phyloP scores from a whole-genome alignment of 108 stramenopile species.

The Nitzschia sp. region DNA sequence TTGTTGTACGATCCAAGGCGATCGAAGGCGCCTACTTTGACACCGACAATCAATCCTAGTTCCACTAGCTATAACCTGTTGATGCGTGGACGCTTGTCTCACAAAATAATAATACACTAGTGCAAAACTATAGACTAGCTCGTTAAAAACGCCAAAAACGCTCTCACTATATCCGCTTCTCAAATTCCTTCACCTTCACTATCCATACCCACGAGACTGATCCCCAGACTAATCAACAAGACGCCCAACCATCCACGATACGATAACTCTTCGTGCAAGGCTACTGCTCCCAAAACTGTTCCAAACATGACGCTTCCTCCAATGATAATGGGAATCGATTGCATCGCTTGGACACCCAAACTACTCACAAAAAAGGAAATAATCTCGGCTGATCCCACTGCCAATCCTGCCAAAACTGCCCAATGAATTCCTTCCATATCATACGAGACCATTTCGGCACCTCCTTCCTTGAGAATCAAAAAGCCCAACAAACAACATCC shows the following conservation, averaged over 20 bases:
- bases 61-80: no score
- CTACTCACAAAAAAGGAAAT: slow-evolving; percentile 59
- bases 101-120: no score
- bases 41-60: no score
- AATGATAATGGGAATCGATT: slow-evolving; percentile 72
- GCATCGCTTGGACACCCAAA: slow-evolving; percentile 74
- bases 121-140: no score
- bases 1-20: no score
- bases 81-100: no score
- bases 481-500: slow-evolving; percentile 40
- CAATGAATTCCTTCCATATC: slow-evolving; percentile 42
- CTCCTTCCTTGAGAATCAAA: slow-evolving; percentile 14
- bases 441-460: slow-evolving; percentile 15
- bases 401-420: slow-evolving; percentile 45
- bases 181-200: slow-evolving; percentile 24
- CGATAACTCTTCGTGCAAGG: slow-evolving; percentile 47
- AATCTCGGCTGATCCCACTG: slow-evolving; percentile 70
- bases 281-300: slow-evolving; percentile 44
- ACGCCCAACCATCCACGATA: slow-evolving; percentile 66
- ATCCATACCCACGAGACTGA: slow-evolving; percentile 63
- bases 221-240: slow-evolving; percentile 48
- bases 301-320: slow-evolving; percentile 77
- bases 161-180: no score
- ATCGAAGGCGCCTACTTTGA: no score
- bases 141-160: no score